phyloP scores from a whole-genome alignment of 495 filamentous ascomycete genomes.

The Talaromyces wortmannii region DNA sequence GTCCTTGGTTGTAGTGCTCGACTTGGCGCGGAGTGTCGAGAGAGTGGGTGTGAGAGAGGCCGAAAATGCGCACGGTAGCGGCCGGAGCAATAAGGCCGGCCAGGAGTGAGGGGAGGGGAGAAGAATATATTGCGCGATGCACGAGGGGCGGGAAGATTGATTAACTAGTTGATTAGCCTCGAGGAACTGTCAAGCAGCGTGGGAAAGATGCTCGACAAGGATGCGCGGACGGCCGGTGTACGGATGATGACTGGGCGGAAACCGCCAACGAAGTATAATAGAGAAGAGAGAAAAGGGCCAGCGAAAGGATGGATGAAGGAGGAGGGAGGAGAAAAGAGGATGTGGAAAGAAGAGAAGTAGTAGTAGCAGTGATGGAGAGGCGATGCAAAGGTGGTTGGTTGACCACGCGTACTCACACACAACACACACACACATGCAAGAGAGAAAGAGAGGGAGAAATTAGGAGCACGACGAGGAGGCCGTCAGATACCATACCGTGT shows the following conservation, averaged over 20 bases:
- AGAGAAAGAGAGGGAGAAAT: no score
- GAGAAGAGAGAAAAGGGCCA: slow-evolving; percentile 5
- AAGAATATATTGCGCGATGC: slow-evolving; percentile 2
- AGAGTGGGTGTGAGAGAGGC: no score
- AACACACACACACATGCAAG: no score
- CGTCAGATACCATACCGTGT: not conserved
- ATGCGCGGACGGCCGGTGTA: no score
- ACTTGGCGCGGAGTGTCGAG: no score
- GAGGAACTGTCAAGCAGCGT: slow-evolving; percentile 1
- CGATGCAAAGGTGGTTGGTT: no score
- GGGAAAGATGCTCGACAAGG: not conserved
- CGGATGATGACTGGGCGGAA: not conserved
- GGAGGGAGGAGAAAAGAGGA: slow-evolving; percentile 8
- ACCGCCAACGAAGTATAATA: not conserved
- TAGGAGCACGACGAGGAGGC: not conserved
- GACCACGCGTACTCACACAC: no score
- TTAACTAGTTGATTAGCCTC: not conserved
- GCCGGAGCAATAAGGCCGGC: not conserved
- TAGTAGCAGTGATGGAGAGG: not conserved
- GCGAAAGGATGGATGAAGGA: slow-evolving; percentile 14
- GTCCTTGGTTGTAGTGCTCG: no score
- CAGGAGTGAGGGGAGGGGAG: not conserved
- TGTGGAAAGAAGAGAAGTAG: slow-evolving; percentile 5
- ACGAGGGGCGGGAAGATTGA: slow-evolving; percentile 1
- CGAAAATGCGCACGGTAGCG: no score